These are phyloP conservation scores for Macrophomina tecta DNA, from an alignment of 2,329 filamentous ascomycete genomes.

Conservation along the genomic window DNA sequence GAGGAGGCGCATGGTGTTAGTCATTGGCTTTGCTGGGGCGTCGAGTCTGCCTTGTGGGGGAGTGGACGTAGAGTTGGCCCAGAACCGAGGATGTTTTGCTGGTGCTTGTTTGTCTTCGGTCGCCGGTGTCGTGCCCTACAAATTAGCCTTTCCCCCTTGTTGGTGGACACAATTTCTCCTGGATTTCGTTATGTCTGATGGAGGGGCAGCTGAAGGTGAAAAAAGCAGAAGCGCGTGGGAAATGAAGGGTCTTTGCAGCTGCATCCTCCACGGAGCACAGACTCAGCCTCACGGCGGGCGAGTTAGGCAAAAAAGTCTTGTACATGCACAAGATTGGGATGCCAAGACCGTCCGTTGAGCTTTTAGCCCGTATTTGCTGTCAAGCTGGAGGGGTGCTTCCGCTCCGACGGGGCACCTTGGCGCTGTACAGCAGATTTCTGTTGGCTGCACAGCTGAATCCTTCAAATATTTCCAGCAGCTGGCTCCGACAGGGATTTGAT, in stretches of 20 bases:
- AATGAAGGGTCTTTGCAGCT: slow-evolving; percentile 19
- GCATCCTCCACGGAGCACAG: neutral
- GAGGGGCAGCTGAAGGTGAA: neutral
- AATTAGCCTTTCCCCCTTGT: no score
- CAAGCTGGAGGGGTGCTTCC: neutral
- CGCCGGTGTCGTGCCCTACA: neutral
- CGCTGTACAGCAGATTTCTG: slow-evolving; percentile 1
- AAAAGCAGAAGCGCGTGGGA: slow-evolving; percentile 1
- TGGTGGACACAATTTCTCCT: neutral
- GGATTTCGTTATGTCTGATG: neutral
- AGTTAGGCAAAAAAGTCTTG: slow-evolving; percentile 5
- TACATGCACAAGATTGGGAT: neutral
- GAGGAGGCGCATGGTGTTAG: neutral
- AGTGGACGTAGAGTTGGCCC: neutral
- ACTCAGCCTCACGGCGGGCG: neutral
- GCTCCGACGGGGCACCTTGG: neutral
- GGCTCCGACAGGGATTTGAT: neutral
- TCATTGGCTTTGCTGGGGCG: neutral
- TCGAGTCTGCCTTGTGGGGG: neutral
- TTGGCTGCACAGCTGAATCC: slow-evolving; percentile 12
- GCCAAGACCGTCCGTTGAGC: slow-evolving; percentile 1
- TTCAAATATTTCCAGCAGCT: slow-evolving; percentile 3
- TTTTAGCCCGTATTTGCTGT: slow-evolving; percentile 8
- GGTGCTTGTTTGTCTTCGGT: neutral
- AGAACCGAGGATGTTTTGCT: neutral